Conservation (phyloP, 2,329 filamentous ascomycete species). For the Xylaria multiplex region DNA sequence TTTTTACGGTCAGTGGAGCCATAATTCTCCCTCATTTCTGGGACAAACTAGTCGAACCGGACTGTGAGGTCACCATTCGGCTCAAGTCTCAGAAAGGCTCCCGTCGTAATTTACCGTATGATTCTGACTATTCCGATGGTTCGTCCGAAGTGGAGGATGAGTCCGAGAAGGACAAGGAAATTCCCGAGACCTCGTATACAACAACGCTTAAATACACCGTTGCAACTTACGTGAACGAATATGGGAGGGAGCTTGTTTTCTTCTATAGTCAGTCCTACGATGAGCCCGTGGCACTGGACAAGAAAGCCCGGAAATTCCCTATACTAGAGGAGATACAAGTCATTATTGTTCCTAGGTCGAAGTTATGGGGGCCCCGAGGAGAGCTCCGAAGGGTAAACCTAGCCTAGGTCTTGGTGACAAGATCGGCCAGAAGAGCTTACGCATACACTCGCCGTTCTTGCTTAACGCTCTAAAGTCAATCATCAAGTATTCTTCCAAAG, state of each 20-base stretch:
- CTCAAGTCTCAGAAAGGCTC: slow-evolving; percentile 16
- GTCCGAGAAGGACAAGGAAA: neutral
- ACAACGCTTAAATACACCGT: slow-evolving; percentile 15
- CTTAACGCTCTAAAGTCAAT: slow-evolving; percentile 30
- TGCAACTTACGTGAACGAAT: neutral
- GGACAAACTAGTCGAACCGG: slow-evolving; percentile 22
- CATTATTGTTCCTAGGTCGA: neutral
- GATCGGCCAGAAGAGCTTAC: slow-evolving; percentile 22
- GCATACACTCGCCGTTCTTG: slow-evolving; percentile 34
- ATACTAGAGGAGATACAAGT: slow-evolving; percentile 32
- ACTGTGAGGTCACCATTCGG: slow-evolving; percentile 24
- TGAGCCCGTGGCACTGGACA: slow-evolving; percentile 21
- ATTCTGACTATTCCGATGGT: neutral
- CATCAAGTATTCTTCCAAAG: slow-evolving; percentile 29
- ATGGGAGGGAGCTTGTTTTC: neutral
- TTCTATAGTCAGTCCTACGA: slow-evolving; percentile 23
- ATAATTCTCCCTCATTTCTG: slow-evolving; percentile 19
- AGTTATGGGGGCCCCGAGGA: neutral
- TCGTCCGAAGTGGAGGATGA: neutral
- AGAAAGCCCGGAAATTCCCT: slow-evolving; percentile 4
- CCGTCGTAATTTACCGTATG: neutral
- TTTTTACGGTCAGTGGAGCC: neutral
- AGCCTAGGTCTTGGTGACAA: slow-evolving; percentile 16
- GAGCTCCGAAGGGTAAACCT: slow-evolving; percentile 5
- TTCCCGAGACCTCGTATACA: neutral